Conservation (phyloP, 441 rosid genomes). For the Gossypium schwendimanii region DNA sequence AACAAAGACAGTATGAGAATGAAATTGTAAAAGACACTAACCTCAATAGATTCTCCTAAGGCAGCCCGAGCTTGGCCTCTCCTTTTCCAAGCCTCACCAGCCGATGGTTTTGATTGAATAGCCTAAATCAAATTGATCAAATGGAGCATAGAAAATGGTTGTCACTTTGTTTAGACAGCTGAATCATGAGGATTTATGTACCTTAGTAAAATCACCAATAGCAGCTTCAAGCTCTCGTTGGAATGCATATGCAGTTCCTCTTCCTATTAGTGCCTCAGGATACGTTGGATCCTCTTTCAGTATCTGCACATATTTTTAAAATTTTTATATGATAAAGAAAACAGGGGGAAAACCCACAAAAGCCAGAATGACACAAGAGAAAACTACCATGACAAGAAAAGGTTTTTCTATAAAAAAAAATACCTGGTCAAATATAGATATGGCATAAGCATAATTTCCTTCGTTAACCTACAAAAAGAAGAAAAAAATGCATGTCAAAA, state of each 20-base stretch:
- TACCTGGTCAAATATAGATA: constrained; percentile 91
- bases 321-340: constrained; percentile 1
- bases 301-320: constrained; percentile 41
- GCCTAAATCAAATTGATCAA: constrained; percentile 45
- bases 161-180: not conserved
- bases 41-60: constrained; percentile 80
- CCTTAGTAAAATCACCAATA: constrained; percentile 88
- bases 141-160: constrained; percentile 15
- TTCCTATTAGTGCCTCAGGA: constrained; percentile 94
- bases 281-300: constrained; percentile 78
- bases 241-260: constrained; percentile 98
- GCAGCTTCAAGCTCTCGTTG: constrained; percentile 85
- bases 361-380: constrained; percentile 6
- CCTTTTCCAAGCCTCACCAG: constrained; percentile 99
- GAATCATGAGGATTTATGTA: constrained; percentile 18
- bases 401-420: constrained; percentile 5
- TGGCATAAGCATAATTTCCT: constrained; percentile 80
- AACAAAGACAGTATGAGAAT: constrained; percentile 11
- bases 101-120: constrained; percentile 76
- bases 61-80: constrained; percentile 99
- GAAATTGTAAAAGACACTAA: constrained; percentile 18
- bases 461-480: constrained; percentile 73
- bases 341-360: constrained; percentile 9
- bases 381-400: constrained; percentile 14
- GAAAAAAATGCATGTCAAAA: constrained; percentile 13